These are phyloP conservation scores for Hordeum pubiflorum DNA, from an alignment of 202 grass and related monocot species.

Conservation along the genomic window DNA sequence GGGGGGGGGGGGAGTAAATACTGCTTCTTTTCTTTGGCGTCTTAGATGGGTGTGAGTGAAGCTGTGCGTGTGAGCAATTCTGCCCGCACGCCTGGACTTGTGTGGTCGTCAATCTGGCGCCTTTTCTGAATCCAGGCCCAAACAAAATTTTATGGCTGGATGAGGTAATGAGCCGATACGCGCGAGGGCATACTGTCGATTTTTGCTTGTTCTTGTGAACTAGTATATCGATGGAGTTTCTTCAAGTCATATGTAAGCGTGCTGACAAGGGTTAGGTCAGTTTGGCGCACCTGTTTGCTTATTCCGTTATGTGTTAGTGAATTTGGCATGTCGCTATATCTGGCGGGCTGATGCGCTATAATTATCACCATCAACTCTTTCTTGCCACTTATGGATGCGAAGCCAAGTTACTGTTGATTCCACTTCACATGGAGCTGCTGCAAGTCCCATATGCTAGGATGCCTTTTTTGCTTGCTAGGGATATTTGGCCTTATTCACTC, in stretches of 20 bases:
- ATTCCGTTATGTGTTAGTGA: slow-evolving; percentile 3
- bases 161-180: background rate
- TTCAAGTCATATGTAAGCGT: background rate
- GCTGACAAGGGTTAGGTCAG: background rate
- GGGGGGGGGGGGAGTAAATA: background rate
- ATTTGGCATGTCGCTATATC: background rate
- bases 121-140: background rate
- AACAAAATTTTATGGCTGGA: background rate
- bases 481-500: background rate
- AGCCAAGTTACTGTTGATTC: background rate
- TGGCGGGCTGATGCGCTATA: background rate
- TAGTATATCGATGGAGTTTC: background rate
- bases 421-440: background rate
- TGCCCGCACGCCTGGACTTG: background rate
- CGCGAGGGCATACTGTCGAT: background rate
- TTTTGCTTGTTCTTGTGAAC: background rate
- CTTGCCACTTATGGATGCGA: background rate
- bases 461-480: background rate
- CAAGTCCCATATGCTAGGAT: background rate
- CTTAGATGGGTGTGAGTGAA: background rate
- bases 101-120: background rate
- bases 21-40: background rate
- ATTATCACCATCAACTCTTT: background rate
- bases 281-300: background rate
- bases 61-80: background rate